Evolutionary conservation across 306 rosid species (phyloP).

Genomic region (Prosopis cineraria): DNA sequence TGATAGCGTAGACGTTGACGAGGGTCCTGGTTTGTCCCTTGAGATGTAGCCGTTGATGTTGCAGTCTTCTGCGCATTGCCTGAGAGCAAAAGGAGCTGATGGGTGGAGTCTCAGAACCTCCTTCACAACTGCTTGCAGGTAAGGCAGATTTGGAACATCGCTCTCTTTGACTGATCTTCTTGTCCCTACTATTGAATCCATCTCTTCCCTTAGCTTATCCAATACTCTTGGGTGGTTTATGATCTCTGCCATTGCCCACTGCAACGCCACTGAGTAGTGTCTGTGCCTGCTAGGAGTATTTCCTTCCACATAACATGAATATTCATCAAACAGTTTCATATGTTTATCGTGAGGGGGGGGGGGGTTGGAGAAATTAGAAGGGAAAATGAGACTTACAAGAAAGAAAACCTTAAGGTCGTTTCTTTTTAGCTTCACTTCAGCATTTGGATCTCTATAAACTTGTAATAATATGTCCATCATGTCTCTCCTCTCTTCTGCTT

Average conservation of each 20-base stretch:
- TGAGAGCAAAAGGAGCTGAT: constrained; percentile 40
- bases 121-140: constrained; percentile 46
- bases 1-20: constrained; percentile 51
- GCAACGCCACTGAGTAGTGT: constrained; percentile 44
- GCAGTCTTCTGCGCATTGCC: constrained; percentile 41
- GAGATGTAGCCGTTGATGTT: constrained; percentile 44
- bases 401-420: constrained; percentile 67
- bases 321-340: background rate
- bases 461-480: constrained; percentile 64
- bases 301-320: constrained; percentile 37
- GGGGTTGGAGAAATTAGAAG: background rate
- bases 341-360: too few species aligned
- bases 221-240: constrained; percentile 39
- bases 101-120: constrained; percentile 53
- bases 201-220: constrained; percentile 42
- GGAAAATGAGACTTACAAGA: constrained; percentile 45
- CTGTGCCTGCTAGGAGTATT: constrained; percentile 52
- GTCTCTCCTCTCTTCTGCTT: constrained; percentile 26
- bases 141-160: constrained; percentile 42
- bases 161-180: constrained; percentile 42
- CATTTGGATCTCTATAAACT: constrained; percentile 46
- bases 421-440: constrained; percentile 53
- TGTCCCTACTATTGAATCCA: constrained; percentile 37
- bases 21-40: constrained; percentile 38
- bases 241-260: constrained; percentile 57